A percentile compares a stretch with the other conserved stretches of the same genome.
These are phyloP conservation scores for Martiniozyma abietophila DNA, from an alignment of 805 yeast species.

Conservation along the genomic window DNA sequence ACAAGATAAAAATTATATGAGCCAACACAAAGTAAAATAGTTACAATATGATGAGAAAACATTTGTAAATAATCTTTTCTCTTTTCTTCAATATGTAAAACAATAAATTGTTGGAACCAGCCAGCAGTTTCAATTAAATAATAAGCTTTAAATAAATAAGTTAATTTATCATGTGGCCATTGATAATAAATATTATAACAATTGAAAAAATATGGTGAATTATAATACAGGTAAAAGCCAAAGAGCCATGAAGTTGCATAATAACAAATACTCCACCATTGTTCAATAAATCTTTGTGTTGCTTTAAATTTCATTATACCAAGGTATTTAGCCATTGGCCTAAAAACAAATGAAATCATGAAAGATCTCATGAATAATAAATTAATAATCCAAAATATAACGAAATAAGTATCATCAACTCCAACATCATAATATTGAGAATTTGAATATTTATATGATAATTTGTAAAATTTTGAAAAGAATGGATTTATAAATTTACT, in stretches of 20 bases:
- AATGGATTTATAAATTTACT: slow-evolving; percentile 18
- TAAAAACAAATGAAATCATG: slow-evolving; percentile 48
- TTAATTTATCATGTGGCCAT: slow-evolving; percentile 68
- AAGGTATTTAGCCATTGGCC: slow-evolving; percentile 42
- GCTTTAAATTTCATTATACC: slow-evolving; percentile 43
- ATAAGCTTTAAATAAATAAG: slow-evolving; percentile 48
- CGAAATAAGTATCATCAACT: slow-evolving; percentile 43
- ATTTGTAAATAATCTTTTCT: slow-evolving; percentile 81
- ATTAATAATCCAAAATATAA: slow-evolving; percentile 44
- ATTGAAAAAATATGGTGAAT: slow-evolving; percentile 51
- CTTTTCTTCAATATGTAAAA: slow-evolving; percentile 64
- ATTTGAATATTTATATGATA: slow-evolving; percentile 31
- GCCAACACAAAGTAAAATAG: slow-evolving; percentile 56
- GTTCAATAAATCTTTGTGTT: slow-evolving; percentile 70
- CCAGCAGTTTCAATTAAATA: slow-evolving; percentile 64
- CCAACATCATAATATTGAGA: slow-evolving; percentile 43
- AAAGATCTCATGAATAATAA: slow-evolving; percentile 50
- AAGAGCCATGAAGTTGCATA: slow-evolving; percentile 43
- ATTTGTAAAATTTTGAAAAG: slow-evolving; percentile 28
- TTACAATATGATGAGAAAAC: slow-evolving; percentile 83
- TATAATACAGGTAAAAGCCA: slow-evolving; percentile 50
- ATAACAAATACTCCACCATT: slow-evolving; percentile 67
- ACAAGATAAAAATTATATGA: slow-evolving; percentile 67
- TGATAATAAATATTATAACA: slow-evolving; percentile 48
- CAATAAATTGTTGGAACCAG: slow-evolving; percentile 76